phyloP scores from a whole-genome alignment of 192 early-diverging fungal genomes.

The Spizellomyces sp. region DNA sequence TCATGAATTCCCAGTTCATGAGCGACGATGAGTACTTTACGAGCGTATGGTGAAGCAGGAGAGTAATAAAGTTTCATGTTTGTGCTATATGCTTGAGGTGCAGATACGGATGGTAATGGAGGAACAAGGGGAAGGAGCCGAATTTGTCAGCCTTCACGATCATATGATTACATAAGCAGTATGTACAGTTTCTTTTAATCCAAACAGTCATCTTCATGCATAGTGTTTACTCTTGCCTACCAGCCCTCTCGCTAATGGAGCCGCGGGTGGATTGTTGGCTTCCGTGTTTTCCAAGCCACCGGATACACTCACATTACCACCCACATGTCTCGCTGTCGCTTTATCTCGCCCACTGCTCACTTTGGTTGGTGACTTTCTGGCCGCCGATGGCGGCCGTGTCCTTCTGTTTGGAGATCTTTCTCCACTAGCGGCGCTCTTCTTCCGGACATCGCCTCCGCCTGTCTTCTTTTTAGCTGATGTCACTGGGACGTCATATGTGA shows the following conservation, averaged over 20 bases:
- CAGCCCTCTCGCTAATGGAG: slow-evolving; percentile 30
- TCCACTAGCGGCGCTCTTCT: background rate
- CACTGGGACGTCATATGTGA: slow-evolving; percentile 56
- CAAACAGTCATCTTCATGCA: slow-evolving; percentile 16
- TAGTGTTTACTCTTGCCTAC: slow-evolving; percentile 38
- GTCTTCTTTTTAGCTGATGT: slow-evolving; percentile 32
- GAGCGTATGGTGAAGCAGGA: too few relatives aligned
- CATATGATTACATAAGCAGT: background rate
- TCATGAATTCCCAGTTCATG: too few relatives aligned
- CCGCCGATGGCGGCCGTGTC: background rate
- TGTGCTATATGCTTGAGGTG: too few relatives aligned
- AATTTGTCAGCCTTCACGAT: too few relatives aligned
- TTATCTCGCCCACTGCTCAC: background rate
- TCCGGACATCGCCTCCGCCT: slow-evolving; percentile 6
- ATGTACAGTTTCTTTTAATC: background rate
- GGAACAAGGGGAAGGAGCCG: too few relatives aligned
- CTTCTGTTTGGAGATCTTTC: slow-evolving; percentile 11
- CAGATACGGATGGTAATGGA: too few relatives aligned
- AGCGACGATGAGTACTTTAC: too few relatives aligned
- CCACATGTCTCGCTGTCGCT: background rate
- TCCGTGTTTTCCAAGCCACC: background rate
- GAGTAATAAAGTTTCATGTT: too few relatives aligned
- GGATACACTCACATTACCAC: background rate
- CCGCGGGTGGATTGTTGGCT: background rate
- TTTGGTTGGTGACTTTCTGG: slow-evolving; percentile 16